Evolutionary conservation across 2,329 filamentous ascomycete genomes (phyloP).

Genomic region (Aspergillus floridensis): DNA sequence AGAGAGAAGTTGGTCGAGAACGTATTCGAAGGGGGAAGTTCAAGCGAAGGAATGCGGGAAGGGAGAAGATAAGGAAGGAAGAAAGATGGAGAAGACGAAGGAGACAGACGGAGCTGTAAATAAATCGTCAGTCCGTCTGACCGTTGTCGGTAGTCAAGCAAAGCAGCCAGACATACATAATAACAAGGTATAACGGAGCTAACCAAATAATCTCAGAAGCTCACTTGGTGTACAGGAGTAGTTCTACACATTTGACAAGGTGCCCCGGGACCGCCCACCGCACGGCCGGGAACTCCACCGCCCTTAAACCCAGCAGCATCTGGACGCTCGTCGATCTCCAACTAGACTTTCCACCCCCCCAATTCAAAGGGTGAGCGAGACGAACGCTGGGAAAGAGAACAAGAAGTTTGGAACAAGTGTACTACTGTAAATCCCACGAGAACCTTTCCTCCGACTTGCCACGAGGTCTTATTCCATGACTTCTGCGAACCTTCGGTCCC

Average conservation of each 20-base stretch:
- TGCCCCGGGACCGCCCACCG: slow-evolving; percentile 19
- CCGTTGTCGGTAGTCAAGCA: neutral
- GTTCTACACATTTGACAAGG: slow-evolving; percentile 10
- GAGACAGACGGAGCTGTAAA: neutral
- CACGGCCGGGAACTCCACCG: slow-evolving; percentile 10
- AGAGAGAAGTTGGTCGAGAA: slow-evolving; percentile 14
- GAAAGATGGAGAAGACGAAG: neutral
- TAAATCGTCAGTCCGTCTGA: neutral
- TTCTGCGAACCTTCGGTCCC: slow-evolving; percentile 27
- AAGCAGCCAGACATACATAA: neutral
- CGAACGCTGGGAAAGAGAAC: neutral
- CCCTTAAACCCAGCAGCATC: neutral
- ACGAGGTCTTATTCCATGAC: slow-evolving; percentile 37
- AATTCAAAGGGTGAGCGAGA: neutral
- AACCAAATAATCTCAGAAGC: slow-evolving; percentile 14
- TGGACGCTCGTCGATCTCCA: neutral
- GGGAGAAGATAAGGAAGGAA: slow-evolving; percentile 18
- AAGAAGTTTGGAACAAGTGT: slow-evolving; percentile 6
- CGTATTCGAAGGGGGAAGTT: neutral
- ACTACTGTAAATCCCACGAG: slow-evolving; percentile 28
- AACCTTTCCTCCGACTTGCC: slow-evolving; percentile 20
- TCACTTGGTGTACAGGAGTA: neutral
- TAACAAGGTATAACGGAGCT: slow-evolving; percentile 6
- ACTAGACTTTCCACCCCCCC: neutral
- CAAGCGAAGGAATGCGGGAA: slow-evolving; percentile 21